Percentiles rank a stretch among this genome's conserved stretches.
These are phyloP conservation scores for Trematosphaeria pertusa DNA, from an alignment of 2,329 filamentous ascomycete species.

Conservation along the genomic window DNA sequence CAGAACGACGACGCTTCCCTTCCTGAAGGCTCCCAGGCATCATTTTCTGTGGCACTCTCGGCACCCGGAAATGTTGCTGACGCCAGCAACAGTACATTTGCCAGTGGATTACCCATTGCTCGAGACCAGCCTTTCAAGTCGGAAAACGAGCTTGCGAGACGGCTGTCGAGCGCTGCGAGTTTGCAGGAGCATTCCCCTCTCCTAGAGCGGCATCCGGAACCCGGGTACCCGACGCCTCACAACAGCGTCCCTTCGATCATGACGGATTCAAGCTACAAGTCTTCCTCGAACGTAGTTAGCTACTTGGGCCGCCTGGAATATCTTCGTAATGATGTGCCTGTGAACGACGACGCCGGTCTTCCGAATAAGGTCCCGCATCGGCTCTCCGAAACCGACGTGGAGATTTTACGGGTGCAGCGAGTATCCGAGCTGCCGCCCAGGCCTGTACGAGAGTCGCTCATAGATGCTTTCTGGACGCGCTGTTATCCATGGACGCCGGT, in stretches of 20 bases:
- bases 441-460: slow-evolving; percentile 44
- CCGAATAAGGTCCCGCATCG: slow-evolving; percentile 36
- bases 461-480: slow-evolving; percentile 50
- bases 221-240: slow-evolving; percentile 23
- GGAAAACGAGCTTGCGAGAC: slow-evolving; percentile 26
- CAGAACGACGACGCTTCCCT: slow-evolving; percentile 18
- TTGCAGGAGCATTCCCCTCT: slow-evolving; percentile 26
- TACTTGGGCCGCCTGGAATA: slow-evolving; percentile 44
- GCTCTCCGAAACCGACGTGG: slow-evolving; percentile 36
- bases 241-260: slow-evolving; percentile 21
- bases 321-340: slow-evolving; percentile 41
- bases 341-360: slow-evolving; percentile 40
- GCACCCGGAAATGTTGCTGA: slow-evolving; percentile 11
- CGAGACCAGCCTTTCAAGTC: slow-evolving; percentile 24
- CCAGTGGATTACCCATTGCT: slow-evolving; percentile 8
- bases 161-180: slow-evolving; percentile 29
- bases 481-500: slow-evolving; percentile 53
- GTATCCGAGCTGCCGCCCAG: slow-evolving; percentile 39
- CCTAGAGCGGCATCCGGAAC: slow-evolving; percentile 24
- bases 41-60: slow-evolving; percentile 8
- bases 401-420: slow-evolving; percentile 36
- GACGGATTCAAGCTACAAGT: slow-evolving; percentile 20
- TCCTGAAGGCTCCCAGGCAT: slow-evolving; percentile 17
- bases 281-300: slow-evolving; percentile 33
- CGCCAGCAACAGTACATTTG: slow-evolving; percentile 6